A percentile compares a stretch with the other conserved stretches of the same genome.
These are phyloP conservation scores for Turritis glabra DNA, from an alignment of 345 rosid species.

Conservation along the genomic window DNA sequence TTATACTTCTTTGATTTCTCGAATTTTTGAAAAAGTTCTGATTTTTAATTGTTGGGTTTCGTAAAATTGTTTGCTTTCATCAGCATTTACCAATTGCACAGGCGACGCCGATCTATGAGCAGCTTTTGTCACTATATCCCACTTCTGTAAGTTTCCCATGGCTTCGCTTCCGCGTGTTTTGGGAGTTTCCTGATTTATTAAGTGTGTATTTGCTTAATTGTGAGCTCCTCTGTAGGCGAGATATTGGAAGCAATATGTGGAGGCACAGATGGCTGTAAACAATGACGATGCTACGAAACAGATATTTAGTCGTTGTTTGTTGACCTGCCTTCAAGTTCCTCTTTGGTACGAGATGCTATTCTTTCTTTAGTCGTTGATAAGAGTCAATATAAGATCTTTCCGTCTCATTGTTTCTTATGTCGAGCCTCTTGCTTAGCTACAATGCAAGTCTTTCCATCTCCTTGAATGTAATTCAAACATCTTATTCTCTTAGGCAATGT, in stretches of 20 bases:
- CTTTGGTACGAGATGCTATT: slow-evolving; percentile 62
- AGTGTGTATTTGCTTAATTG: slow-evolving; percentile 9
- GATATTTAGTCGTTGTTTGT: slow-evolving; percentile 89
- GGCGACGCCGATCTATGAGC: slow-evolving; percentile 82
- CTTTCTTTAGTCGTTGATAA: background rate
- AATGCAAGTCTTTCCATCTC: slow-evolving; percentile 13
- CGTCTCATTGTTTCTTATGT: background rate
- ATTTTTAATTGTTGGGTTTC: slow-evolving; percentile 2
- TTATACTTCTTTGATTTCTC: slow-evolving; percentile 1
- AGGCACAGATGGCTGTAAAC: slow-evolving; percentile 77
- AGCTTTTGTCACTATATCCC: slow-evolving; percentile 72
- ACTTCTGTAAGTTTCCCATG: slow-evolving; percentile 71
- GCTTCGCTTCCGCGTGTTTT: background rate
- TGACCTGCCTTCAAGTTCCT: slow-evolving; percentile 92
- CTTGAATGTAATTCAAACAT: slow-evolving; percentile 16
- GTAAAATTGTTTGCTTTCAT: slow-evolving; percentile 14
- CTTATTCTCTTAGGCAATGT: slow-evolving; percentile 61
- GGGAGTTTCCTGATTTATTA: background rate
- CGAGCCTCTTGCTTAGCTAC: background rate
- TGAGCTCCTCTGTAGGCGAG: slow-evolving; percentile 62
- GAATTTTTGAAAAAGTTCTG: background rate
- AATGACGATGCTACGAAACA: slow-evolving; percentile 92
- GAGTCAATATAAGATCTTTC: background rate
- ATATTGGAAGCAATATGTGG: slow-evolving; percentile 96
- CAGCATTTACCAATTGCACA: slow-evolving; percentile 79